Evolutionary conservation across 306 rosid species (phyloP), one percentile per base, ranked within the genome.

Genomic region (Trifolium repens): DNA sequence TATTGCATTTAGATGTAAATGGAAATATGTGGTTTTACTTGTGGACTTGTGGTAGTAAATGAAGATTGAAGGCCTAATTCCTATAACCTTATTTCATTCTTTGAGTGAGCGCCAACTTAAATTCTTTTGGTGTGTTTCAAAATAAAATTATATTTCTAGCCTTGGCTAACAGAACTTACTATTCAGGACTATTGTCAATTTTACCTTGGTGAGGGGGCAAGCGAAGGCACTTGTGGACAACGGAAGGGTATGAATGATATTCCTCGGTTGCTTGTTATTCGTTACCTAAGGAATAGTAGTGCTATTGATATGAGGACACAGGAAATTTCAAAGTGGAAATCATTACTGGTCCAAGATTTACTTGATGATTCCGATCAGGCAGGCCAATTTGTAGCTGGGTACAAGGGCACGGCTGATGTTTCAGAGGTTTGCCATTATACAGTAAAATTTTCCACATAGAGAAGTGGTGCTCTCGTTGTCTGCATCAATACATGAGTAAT

Each of bases 381-480:
- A 39, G 85, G 96, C 70, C 99, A 92, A 83, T 93, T 90, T 71
- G 96, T 94, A 80, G 96, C 97, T 13, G 87, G 82, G 78, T 94
- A 90, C 90, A 90, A 88, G 72, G 99, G 97, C 71, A 82, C 87
- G 26, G 79, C 62, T 77, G 96, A 89, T 61, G 81, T 62, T 75
- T 62, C 87, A 42, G 88, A 94, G 97, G 98, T 91, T 77, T 69
- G 70, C 69, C 24, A 8, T 54, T 75, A 22, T 55, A 40, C 32
- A 11, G 37, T 61, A 14, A 71, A 53, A 27, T 22, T 24, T 34
- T 77, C 62, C 62, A 40, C 22, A 35, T 67, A 6, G 59, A 50
- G n/a, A 53, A 50, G 14, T 46, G 47, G 7, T 13, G 50, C 52
- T 12, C 12, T 13, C 40, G 15, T 64, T 69, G 8, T 27, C 67